Base-by-base conservation (phyloP, 495 filamentous ascomycete species). In the Patellaria atrata region DNA sequence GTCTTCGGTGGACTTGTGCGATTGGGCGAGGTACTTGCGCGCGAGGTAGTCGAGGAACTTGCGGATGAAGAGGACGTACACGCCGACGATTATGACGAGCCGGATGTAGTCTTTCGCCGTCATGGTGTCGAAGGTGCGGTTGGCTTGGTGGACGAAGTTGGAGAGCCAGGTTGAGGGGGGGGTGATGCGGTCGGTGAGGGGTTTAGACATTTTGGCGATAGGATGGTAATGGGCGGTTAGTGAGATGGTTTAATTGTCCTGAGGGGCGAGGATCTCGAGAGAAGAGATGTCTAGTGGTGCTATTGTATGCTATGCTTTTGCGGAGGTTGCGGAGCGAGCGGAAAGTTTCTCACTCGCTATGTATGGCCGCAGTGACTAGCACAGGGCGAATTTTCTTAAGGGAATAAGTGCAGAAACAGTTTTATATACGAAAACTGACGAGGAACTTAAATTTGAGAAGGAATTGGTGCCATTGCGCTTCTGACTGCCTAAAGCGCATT, bases 71-170 rank as follows among this genome's bases (percentile, higher is more conserved):
- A 54, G 43, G 16, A n/a, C 22, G 43, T 54, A 54, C 5, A 28
- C 39, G 33, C 48, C 38, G 8, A 54, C 29, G 33, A 51, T 49
- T 12, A 49, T 27, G 32, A 51, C 34, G 23, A 54, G 30, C 6
- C 51, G 44, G 48, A 54, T 48, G 32, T 47, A 54, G 36, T 46
- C 51, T 32, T 41, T 24, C 6, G 36, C 23, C 7, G 35, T 30
- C 22, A 54, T 63, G 23, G 64, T 52, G 20, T 57, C 55, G 50
- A 81, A 64, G 24, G 71, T 67, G 24, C 53, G 42, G 43, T 56
- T 56, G 40, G 72, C 18, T 53, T 82, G 81, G 39, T 52, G 67
- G 33, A 47, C 49, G 55, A 77, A 63, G 48, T 49, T 49, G 29
- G 12, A 27, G 21, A 10, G 20, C 44, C 48, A 51, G 15, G 43